Percentiles rank a stretch among this genome's conserved stretches.
phyloP scores from a whole-genome alignment of 441 rosid genomes.

The Geranium incanum region DNA sequence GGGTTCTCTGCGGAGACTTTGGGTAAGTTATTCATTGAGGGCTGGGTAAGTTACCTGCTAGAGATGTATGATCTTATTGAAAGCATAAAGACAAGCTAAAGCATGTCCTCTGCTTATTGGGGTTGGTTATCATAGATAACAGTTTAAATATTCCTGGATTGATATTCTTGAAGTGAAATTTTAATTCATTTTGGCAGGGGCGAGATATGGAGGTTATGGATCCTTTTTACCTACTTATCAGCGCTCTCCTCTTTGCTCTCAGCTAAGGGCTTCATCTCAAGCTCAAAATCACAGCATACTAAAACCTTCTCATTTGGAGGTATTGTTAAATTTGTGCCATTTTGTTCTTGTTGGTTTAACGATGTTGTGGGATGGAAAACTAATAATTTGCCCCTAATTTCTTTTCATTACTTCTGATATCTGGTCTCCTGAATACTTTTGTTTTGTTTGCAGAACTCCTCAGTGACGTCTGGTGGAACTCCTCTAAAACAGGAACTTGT shows the following conservation, averaged over 20 bases:
- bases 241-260: conserved; percentile 21
- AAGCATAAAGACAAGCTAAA: conserved; percentile 11
- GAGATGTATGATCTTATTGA: neutral
- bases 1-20: conserved; percentile 17
- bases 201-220: conserved; percentile 26
- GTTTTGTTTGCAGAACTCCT: conserved; percentile 1
- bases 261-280: conserved; percentile 24
- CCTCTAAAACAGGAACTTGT: conserved; percentile 3
- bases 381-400: conserved; percentile 4
- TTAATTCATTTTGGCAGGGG: conserved; percentile 26
- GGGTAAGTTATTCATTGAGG: conserved; percentile 16
- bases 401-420: neutral
- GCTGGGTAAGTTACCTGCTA: neutral
- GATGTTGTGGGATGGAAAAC: conserved; percentile 17
- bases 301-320: conserved; percentile 27
- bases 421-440: neutral
- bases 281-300: conserved; percentile 19
- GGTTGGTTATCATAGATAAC: conserved; percentile 10
- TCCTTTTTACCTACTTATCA: conserved; percentile 25
- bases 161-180: conserved; percentile 7
- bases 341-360: conserved; percentile 7
- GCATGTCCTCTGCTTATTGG: neutral
- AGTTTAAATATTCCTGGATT: conserved; percentile 6
- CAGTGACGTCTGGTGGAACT: neutral
- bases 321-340: conserved; percentile 2